These are phyloP conservation scores for Cordyceps farinosa DNA, from an alignment of 2,329 filamentous ascomycete species.

Conservation along the genomic window DNA sequence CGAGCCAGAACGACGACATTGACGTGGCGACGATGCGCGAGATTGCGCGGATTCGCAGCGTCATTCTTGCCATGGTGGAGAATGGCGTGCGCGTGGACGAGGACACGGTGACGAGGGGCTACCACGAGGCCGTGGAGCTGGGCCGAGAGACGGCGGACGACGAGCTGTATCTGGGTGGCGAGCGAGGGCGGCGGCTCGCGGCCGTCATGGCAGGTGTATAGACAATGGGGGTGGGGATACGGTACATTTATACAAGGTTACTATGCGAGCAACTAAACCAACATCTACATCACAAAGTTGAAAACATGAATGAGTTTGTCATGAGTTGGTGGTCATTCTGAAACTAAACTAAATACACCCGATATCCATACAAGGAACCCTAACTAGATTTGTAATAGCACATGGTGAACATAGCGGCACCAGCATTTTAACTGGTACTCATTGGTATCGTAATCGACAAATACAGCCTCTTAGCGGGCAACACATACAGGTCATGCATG, in stretches of 20 bases:
- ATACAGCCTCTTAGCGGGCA: neutral
- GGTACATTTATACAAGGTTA: neutral
- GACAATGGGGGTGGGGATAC: neutral
- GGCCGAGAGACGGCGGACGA: slow-evolving; percentile 59
- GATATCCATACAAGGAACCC: neutral
- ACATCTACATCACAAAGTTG: neutral
- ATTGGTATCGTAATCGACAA: neutral
- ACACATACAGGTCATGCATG: neutral
- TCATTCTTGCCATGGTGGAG: slow-evolving; percentile 79
- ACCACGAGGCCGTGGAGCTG: slow-evolving; percentile 76
- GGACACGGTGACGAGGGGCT: slow-evolving; percentile 78
- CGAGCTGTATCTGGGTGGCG: slow-evolving; percentile 58
- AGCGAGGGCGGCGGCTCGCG: slow-evolving; percentile 49
- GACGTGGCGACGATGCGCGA: slow-evolving; percentile 73
- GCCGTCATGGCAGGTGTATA: slow-evolving; percentile 32
- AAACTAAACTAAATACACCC: neutral
- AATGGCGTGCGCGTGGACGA: slow-evolving; percentile 83
- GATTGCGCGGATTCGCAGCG: slow-evolving; percentile 78
- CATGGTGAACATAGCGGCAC: neutral
- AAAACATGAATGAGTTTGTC: neutral
- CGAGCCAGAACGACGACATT: slow-evolving; percentile 89
- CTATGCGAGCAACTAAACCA: neutral
- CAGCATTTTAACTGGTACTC: too few relatives aligned
- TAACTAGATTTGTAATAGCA: neutral
- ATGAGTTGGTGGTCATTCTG: neutral